Evolutionary conservation across 306 rosid species (phyloP).

Genomic region (Parietaria judaica): DNA sequence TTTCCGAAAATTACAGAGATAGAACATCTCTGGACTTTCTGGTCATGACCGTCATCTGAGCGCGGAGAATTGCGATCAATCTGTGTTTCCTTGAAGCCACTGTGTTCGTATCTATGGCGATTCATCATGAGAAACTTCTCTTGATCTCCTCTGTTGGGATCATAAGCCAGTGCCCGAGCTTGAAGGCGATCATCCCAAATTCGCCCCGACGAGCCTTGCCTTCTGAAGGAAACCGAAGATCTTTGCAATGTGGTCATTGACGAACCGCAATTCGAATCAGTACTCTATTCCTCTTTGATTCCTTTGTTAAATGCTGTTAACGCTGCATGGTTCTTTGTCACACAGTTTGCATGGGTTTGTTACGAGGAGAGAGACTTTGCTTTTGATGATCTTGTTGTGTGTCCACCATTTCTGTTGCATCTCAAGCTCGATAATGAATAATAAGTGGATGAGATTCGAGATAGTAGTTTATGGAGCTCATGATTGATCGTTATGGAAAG

Average conservation of each 20-base stretch:
- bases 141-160: not conserved
- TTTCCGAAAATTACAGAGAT: slow-evolving; percentile 31
- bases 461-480: not conserved
- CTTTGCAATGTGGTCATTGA: slow-evolving; percentile 50
- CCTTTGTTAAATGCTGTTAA: not conserved
- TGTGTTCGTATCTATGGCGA: too few relatives aligned
- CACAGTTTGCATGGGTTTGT: not conserved
- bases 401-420: not conserved
- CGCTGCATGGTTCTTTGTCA: not conserved
- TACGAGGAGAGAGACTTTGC: not conserved
- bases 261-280: not conserved
- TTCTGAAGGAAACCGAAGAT: slow-evolving; percentile 52
- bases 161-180: not conserved
- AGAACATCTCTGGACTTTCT: slow-evolving; percentile 28
- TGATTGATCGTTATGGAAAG: too few relatives aligned
- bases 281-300: not conserved
- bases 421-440: not conserved
- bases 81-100: too few relatives aligned
- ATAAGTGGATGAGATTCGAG: slow-evolving; percentile 1
- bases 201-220: slow-evolving; percentile 81
- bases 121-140: not conserved
- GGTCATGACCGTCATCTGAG: slow-evolving; percentile 12
- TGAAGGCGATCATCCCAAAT: slow-evolving; percentile 46
- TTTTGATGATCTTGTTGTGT: too few relatives aligned
- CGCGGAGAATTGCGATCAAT: not conserved